phyloP scores from a whole-genome alignment of 2,329 filamentous ascomycete species.

The Coniella vitis region DNA sequence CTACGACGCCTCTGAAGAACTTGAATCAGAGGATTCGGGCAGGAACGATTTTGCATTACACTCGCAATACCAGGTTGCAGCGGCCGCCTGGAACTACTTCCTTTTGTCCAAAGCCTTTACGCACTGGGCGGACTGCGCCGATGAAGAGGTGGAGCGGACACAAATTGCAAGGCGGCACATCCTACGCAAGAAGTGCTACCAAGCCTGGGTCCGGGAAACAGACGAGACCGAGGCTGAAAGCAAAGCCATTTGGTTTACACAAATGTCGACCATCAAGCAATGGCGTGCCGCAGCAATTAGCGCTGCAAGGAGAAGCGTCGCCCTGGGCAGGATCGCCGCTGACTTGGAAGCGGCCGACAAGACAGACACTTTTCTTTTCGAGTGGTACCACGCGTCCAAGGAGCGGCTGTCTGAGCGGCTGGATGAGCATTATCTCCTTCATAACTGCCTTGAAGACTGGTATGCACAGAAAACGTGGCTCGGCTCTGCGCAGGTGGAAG shows the following conservation, averaged over 20 bases:
- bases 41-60: constrained; percentile 7
- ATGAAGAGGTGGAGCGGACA: constrained; percentile 59
- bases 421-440: constrained; percentile 10
- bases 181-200: constrained; percentile 61
- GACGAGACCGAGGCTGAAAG: constrained; percentile 42
- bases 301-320: constrained; percentile 19
- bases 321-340: constrained; percentile 20
- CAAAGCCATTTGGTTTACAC: constrained; percentile 35
- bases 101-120: constrained; percentile 58
- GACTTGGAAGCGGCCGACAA: constrained; percentile 25
- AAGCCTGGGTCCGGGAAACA: constrained; percentile 57
- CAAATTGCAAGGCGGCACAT: constrained; percentile 64
- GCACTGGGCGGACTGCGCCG: constrained; percentile 62
- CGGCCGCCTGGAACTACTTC: constrained; percentile 57
- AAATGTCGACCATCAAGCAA: constrained; percentile 21
- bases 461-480: constrained; percentile 11
- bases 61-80: constrained; percentile 28
- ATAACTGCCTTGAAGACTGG: constrained; percentile 20
- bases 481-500: constrained; percentile 9
- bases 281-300: constrained; percentile 21
- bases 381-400: constrained; percentile 27
- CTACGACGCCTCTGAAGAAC: constrained; percentile 13
- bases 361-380: constrained; percentile 21
- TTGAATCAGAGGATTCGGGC: constrained; percentile 16
- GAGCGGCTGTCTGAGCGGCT: constrained; percentile 20